Evolutionary conservation across 2,329 filamentous ascomycete genomes (phyloP), one percentile per base, ranked within the genome.

Genomic region (Xylariaceae sp.): DNA sequence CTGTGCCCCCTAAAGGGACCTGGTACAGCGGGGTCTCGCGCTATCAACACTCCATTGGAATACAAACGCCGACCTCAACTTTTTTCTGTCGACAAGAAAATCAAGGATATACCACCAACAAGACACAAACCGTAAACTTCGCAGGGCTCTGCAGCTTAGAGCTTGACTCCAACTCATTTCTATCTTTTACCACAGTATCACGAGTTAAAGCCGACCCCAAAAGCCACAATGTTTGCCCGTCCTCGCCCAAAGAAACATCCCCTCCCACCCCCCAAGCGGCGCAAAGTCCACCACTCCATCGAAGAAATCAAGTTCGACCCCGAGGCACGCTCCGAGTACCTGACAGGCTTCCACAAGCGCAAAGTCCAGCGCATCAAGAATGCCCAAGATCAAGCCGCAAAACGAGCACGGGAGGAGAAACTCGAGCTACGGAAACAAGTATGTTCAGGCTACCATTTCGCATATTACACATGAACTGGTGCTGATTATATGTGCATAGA

Each of bases 271-370:
- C 73, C 72, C n/a, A 90, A 87, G 70, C 86, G 83, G 63, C 77
- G 87, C 57, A 89, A 87, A 67, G 68, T 69, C 54, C 65, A 76
- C 12, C 73, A 75, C 41, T 71, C 75, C 36, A 75, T 89, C 52
- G 89, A 91, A 64, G 89, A 95, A 67, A 86, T 99, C 68, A 82
- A 75, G 45, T 99, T 97, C 72, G 90, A 99, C 72, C 73, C 79
- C 53, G 77, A 78, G 53, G 88, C 88, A 41, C 85, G 94, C 57
- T 75, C 87, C 57, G 90, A 97, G 64, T 99, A 89, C 66, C 77
- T 99, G 50, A 96, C 90, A 0, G 94, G 94, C 2, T 99, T 99
- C 71, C 91, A 92, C 75, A 99, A 97, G 77, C 86, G 94, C 69
- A 97, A 96, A 70, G 73, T 88, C 46, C 87, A 90, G 67, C 81